Conservation (phyloP, 2,329 filamentous ascomycete species). For the Microdochium trichocladiopsis region DNA sequence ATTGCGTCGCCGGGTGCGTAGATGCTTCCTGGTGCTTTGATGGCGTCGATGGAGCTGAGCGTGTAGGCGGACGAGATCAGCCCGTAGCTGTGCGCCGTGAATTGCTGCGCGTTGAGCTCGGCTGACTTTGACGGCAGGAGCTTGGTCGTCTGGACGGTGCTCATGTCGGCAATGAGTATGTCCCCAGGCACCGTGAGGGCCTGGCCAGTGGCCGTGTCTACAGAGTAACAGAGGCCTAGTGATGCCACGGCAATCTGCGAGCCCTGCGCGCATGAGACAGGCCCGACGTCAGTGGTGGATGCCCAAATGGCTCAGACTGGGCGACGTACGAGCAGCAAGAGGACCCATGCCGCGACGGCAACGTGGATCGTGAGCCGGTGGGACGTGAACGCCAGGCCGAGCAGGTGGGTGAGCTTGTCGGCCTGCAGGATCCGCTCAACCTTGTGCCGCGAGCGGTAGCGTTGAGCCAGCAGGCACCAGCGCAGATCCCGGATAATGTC, state of each 20-base stretch:
- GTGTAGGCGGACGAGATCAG: slow-evolving; percentile 23
- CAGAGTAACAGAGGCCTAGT: slow-evolving; percentile 32
- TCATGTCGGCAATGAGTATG: slow-evolving; percentile 28
- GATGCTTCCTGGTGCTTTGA: slow-evolving; percentile 21
- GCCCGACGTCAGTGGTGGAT: too few species aligned
- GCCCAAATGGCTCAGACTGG: neutral
- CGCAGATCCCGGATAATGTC: slow-evolving; percentile 33
- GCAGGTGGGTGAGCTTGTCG: slow-evolving; percentile 20
- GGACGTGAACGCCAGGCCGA: slow-evolving; percentile 18
- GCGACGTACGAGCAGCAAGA: slow-evolving; percentile 20
- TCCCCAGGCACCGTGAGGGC: slow-evolving; percentile 24
- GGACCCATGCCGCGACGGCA: slow-evolving; percentile 19
- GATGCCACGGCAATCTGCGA: slow-evolving; percentile 35
- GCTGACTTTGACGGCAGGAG: slow-evolving; percentile 11
- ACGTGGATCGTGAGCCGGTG: slow-evolving; percentile 17
- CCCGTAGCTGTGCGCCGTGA: slow-evolving; percentile 36
- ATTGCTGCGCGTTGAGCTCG: slow-evolving; percentile 25
- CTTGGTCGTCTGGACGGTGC: slow-evolving; percentile 21
- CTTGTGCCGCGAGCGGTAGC: slow-evolving; percentile 28
- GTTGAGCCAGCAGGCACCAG: slow-evolving; percentile 35
- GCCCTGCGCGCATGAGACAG: slow-evolving; percentile 15
- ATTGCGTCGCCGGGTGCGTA: slow-evolving; percentile 19
- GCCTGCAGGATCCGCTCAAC: slow-evolving; percentile 24
- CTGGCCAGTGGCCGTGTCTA: slow-evolving; percentile 25
- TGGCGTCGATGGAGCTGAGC: slow-evolving; percentile 6